Evolutionary conservation across 768 basidiomycete species (phyloP), one percentile per base, ranked within the genome.

Genomic region (Mycena crocata): DNA sequence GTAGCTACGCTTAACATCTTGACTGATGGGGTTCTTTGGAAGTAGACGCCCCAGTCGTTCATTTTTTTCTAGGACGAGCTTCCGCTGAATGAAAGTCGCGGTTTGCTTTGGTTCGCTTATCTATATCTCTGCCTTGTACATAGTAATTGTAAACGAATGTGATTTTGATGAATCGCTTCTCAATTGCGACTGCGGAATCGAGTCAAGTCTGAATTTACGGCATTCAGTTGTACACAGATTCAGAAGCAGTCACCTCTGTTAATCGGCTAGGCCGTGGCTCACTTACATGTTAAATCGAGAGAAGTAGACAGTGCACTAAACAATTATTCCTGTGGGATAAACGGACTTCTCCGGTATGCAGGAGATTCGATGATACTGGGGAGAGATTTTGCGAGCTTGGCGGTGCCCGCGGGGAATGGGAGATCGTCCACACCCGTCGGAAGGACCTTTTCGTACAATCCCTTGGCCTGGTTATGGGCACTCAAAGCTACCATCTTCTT

Each of bases 331-430:
- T 85, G 85, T 70, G 93, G 91, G 60, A 89, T 83, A 76, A 94
- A 94, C n/a, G 93, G 93, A 72, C 89, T 92, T 58, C 86, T 85
- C 64, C 91, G 89, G 67, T 89, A 88, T 4, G 91, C 84, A 57
- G 92, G 92, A 1, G 93, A 88, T 54, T 88, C 89, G 23, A 95
- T 85, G 56, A 93, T 80, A 35, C 84, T 81, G 14, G 91, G 92
- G 21, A 93, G 83, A 34, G 65, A 76, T 78, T 83, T 87, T 21
- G 92, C 95, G 79, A 93, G 80, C 75, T 93, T 89, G 52, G 81
- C 83, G 8, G 93, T 96, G 28, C 94, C 97, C 32, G 94, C 95
- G 2, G 97, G 97, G 85, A 97, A 96, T 13, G 97, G 97, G 61
- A 99, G 81, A 68, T 90, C 89, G 64, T 88, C 87, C 19, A 99